Evolutionary conservation across 805 yeast species (phyloP), one percentile per base, ranked within the genome.

Genomic region (Pichia phayaonensis): DNA sequence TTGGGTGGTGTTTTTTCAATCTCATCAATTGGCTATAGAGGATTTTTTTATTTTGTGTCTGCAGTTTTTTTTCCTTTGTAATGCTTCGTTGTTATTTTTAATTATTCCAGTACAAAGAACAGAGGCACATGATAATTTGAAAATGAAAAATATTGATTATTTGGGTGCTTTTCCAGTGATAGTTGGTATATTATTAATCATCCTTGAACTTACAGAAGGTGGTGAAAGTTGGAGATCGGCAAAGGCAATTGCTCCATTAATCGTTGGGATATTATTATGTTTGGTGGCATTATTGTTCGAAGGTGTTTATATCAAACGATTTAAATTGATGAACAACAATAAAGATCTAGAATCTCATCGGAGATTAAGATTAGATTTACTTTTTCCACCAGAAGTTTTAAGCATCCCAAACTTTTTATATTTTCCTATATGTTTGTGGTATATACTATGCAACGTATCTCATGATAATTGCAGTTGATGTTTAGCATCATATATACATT

Each of bases 171-270:
- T 61, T 0, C 13, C 67, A 13, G 50, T 73, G 13, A 67, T 74
- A 18, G 46, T 57, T n/a, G 76, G 75, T 0, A 54, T 64, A 4
- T 41, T 73, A 3, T 56, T 75, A 39, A 54, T 73, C 1, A 72
- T 74, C 23, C 62, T 71, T 12, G 80, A 76, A 0, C 60, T 75
- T 42, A 73, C 75, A 0, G 72, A 73, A 54, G 77, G 75, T 21
- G 78, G 77, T 26, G 67, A 64, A 8, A 58, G 60, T 1, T 75
- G 79, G 79, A 60, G 62, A 2, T 50, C 63, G 1, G 72, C 78
- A 1, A 58, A 61, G 18, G 70, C 72, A 1, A 73, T 73, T 52
- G 73, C 71, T 16, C 68, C 78, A 0, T 52, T 75, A 1, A 59
- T 69, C 1, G 50, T 75, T 46, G 79, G 78, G 0, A 44, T 68